Base-by-base conservation (phyloP, 225 moss, liverwort and hornwort species). In the Physcomitrium patens region DNA sequence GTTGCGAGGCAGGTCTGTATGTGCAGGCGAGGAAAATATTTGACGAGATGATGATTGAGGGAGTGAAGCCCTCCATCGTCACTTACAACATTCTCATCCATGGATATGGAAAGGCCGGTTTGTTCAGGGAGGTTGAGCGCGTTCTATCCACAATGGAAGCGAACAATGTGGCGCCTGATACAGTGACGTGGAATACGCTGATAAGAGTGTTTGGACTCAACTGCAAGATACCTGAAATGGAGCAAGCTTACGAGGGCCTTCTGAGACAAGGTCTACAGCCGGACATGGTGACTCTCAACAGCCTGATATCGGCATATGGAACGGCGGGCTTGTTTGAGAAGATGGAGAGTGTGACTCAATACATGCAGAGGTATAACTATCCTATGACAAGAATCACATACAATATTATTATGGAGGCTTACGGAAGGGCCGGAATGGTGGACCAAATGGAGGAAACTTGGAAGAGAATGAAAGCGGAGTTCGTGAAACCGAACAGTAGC, bases 71-170 rank as follows among this genome's bases (percentile, higher is more conserved):
- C 2, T 89, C 88, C 51, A 86, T 79, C 10, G 95, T 99, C 24
- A 95, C 93, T 9, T 93, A 82, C 65, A 99, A 93, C 7, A 90
- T 86, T 12, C 82, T 99, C 15, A 83, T 99, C 4, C 78, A 85
- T 22, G 87, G 87, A 28, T 95, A 86, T 42, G 99, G 99, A 0
- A 85, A 90, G 67, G 22, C 72, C 15, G 88, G 91, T 7, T 76
- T 84, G 76, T 82, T 99, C 16, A 65, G 81, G n/a, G 83, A 91
- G 63, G 81, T 99, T 72, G 99, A 99, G 67, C 76, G 65, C 8
- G 63, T 93, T 2, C 82, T 92, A 31, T 2, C 55, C 0, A 26
- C 81, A 31, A 86, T 94, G 83, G 68, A 81, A 14, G 60, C 69
- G 1, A 63, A 74, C 42, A 70, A 66, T 1, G 84, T 84, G n/a